Evolutionary conservation across 441 rosid genomes (phyloP).

Genomic region (Francoa sonchifolia): DNA sequence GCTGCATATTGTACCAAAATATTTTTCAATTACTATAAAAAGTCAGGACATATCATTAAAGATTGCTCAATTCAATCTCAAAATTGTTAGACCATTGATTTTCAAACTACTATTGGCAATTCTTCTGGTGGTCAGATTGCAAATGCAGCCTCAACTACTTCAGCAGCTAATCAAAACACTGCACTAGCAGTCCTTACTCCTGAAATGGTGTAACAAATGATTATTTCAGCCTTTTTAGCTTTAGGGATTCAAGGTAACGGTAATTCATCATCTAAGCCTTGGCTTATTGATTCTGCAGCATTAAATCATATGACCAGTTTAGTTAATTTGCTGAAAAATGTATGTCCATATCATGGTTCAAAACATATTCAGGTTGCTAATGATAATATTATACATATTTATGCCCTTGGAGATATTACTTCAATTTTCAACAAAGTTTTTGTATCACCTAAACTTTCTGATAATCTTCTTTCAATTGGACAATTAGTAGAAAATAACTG

Average conservation of each 20-base stretch:
- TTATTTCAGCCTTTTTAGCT: conserved; percentile 1
- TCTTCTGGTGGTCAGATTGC: too few relatives aligned
- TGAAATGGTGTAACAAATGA: conserved; percentile 7
- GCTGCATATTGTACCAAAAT: conserved; percentile 1
- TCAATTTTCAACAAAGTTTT: not conserved
- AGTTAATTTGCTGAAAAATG: not conserved
- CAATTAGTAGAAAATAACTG: conserved; percentile 7
- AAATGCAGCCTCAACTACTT: too few relatives aligned
- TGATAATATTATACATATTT: conserved; percentile 3
- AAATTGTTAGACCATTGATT: too few relatives aligned
- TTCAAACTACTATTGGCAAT: too few relatives aligned
- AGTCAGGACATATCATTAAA: conserved; percentile 9
- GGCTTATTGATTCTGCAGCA: conserved; percentile 8
- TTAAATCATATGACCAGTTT: conserved; percentile 11
- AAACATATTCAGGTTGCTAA: conserved; percentile 1
- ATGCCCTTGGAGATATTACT: not conserved
- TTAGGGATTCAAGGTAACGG: conserved; percentile 9
- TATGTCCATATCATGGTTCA: conserved; percentile 1
- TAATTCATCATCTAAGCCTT: not conserved
- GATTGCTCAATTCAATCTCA: conserved; percentile 2
- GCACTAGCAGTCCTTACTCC: not conserved
- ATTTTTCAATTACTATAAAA: conserved; percentile 1
- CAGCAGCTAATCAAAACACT: too few relatives aligned
- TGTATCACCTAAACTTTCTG: conserved; percentile 5
- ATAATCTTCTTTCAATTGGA: conserved; percentile 2